Evolutionary conservation across 2,329 filamentous ascomycete species (phyloP).

Genomic region (Curvularia sp.): DNA sequence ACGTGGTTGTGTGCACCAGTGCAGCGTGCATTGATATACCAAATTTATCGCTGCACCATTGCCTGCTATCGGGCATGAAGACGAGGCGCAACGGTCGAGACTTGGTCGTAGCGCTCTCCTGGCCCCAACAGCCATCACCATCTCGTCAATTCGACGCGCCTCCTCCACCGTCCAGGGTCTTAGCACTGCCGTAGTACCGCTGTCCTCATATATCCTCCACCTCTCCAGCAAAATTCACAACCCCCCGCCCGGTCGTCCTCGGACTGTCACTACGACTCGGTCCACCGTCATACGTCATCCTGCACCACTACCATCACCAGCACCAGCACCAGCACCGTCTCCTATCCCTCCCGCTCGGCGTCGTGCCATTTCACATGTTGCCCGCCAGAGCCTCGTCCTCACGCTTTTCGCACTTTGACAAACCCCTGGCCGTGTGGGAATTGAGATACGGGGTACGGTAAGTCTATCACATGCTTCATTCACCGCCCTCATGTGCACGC

Average conservation of each 20-base stretch:
- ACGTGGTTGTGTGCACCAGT: slow-evolving; percentile 3
- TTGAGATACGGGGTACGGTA: slow-evolving; percentile 26
- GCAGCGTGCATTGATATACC: slow-evolving; percentile 25
- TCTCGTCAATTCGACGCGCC: slow-evolving; percentile 22
- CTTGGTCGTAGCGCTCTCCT: slow-evolving; percentile 36
- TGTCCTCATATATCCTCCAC: slow-evolving; percentile 11
- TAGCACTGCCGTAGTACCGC: slow-evolving; percentile 16
- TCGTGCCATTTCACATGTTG: slow-evolving; percentile 39
- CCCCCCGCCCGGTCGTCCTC: slow-evolving; percentile 16
- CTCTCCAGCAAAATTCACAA: slow-evolving; percentile 7
- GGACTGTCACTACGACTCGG: slow-evolving; percentile 21
- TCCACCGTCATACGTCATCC: slow-evolving; percentile 34
- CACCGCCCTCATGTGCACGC: slow-evolving; percentile 13
- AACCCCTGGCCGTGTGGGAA: slow-evolving; percentile 38
- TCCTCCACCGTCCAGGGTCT: slow-evolving; percentile 13
- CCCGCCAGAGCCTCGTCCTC: slow-evolving; percentile 30
- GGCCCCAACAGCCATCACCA: slow-evolving; percentile 42
- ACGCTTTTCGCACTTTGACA: slow-evolving; percentile 39
- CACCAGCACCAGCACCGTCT: not conserved
- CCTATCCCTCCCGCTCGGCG: slow-evolving; percentile 21
- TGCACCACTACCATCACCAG: slow-evolving; percentile 15
- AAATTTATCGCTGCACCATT: slow-evolving; percentile 21
- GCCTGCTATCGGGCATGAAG: slow-evolving; percentile 22
- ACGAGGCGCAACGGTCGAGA: slow-evolving; percentile 30
- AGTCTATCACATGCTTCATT: slow-evolving; percentile 8